Percentiles rank a stretch among this genome's conserved stretches.
Conservation (phyloP, 345 rosid genomes). For the Eucalyptus pauciflora region DNA sequence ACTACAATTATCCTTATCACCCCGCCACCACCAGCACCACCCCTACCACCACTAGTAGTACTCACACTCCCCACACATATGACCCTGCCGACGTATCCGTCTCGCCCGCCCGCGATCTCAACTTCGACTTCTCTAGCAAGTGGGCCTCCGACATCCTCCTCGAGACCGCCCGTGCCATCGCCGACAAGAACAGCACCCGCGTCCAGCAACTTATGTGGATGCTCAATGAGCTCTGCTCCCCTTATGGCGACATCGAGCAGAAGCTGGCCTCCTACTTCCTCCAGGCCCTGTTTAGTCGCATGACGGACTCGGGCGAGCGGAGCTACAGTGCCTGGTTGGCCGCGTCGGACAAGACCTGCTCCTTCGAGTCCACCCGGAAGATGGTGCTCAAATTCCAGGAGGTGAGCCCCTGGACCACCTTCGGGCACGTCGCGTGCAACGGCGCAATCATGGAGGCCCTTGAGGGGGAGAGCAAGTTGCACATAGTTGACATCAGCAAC, state of each 20-base stretch:
- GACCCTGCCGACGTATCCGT: slow-evolving; percentile 27
- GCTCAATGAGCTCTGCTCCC: slow-evolving; percentile 79
- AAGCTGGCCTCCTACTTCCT: slow-evolving; percentile 79
- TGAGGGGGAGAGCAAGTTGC: slow-evolving; percentile 68
- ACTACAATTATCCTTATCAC: slow-evolving; percentile 9
- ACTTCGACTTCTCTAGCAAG: slow-evolving; percentile 56
- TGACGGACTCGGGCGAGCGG: slow-evolving; percentile 68
- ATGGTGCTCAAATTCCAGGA: slow-evolving; percentile 83
- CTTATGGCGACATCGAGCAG: slow-evolving; percentile 85
- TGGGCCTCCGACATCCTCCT: slow-evolving; percentile 73
- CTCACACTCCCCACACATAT: slow-evolving; percentile 16
- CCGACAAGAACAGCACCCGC: slow-evolving; percentile 46
- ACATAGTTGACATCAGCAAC: slow-evolving; percentile 81
- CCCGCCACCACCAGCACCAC: slow-evolving; percentile 15
- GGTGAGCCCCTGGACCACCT: slow-evolving; percentile 94
- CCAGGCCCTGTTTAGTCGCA: slow-evolving; percentile 83
- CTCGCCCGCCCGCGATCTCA: slow-evolving; percentile 31
- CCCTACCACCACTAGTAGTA: slow-evolving; percentile 20
- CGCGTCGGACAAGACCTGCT: slow-evolving; percentile 62
- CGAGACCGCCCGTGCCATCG: slow-evolving; percentile 60
- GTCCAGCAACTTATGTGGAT: slow-evolving; percentile 87
- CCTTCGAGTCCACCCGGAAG: slow-evolving; percentile 75
- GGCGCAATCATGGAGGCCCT: slow-evolving; percentile 94
- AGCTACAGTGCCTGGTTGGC: slow-evolving; percentile 48
- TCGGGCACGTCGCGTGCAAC: slow-evolving; percentile 91